Evolutionary conservation across 2,329 filamentous ascomycete genomes (phyloP).

Genomic region (Alternaria incomplexa): DNA sequence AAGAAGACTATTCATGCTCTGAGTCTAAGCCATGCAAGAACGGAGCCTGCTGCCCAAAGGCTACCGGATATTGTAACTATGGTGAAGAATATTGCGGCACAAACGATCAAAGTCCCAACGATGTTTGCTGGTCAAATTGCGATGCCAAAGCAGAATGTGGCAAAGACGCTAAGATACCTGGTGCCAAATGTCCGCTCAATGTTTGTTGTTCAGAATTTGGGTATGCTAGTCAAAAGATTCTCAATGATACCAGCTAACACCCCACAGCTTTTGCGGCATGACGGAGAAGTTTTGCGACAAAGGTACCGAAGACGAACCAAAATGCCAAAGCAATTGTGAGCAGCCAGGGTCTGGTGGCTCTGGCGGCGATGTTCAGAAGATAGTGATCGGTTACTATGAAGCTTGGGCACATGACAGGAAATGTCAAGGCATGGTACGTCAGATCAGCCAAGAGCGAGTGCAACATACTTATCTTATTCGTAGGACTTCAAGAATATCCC

Average conservation of each 20-base stretch:
- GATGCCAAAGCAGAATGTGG: slow-evolving; percentile 6
- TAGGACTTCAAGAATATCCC: background rate
- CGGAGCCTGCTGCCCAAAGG: background rate
- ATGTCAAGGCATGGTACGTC: background rate
- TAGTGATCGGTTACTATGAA: slow-evolving; percentile 8
- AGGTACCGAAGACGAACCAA: background rate
- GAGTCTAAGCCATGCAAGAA: background rate
- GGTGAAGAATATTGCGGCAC: background rate
- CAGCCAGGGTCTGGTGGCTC: background rate
- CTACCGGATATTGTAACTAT: background rate
- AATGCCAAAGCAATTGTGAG: slow-evolving; percentile 8
- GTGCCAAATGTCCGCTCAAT: background rate
- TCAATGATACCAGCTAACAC: background rate
- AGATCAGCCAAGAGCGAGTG: too few species aligned
- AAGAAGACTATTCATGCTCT: background rate
- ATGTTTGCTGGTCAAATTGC: slow-evolving; percentile 1
- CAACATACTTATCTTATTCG: too few species aligned
- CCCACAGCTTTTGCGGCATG: slow-evolving; percentile 1
- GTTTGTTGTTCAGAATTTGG: slow-evolving; percentile 2
- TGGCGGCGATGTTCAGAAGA: background rate
- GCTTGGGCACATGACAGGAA: background rate
- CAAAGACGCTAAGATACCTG: background rate
- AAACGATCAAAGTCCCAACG: background rate
- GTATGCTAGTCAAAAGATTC: background rate
- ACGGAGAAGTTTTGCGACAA: slow-evolving; percentile 1